Evolutionary conservation across 495 filamentous ascomycete species (phyloP).

Genomic region (Tetracladium setigerum): DNA sequence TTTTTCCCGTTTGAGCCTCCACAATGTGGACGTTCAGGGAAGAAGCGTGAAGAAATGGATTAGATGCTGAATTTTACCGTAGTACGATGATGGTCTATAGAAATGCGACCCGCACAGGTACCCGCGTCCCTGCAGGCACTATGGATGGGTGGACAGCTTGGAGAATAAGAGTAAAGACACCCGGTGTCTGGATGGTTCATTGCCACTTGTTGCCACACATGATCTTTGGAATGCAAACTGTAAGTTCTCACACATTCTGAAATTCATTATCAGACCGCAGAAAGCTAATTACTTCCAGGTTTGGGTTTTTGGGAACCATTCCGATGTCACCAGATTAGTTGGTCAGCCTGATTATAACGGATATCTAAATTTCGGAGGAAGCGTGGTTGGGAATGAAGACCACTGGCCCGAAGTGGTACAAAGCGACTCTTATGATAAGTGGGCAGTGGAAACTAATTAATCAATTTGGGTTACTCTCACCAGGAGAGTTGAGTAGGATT

Average conservation of each 20-base stretch:
- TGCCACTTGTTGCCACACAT: conserved; percentile 52
- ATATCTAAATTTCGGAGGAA: conserved; percentile 31
- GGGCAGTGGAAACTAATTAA: background rate
- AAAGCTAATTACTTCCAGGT: too few relatives aligned
- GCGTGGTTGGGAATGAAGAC: conserved; percentile 38
- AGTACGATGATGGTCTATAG: conserved; percentile 49
- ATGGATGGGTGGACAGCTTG: conserved; percentile 51
- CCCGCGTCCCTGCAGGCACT: conserved; percentile 23
- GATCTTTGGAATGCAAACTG: conserved; percentile 33
- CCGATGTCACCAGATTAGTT: conserved; percentile 32
- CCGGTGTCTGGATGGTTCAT: conserved; percentile 56
- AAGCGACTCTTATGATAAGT: background rate
- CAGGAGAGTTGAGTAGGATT: background rate
- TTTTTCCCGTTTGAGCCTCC: conserved; percentile 3
- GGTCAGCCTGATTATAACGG: conserved; percentile 29
- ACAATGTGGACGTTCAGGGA: too few relatives aligned
- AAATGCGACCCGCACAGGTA: conserved; percentile 31
- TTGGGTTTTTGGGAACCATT: conserved; percentile 42
- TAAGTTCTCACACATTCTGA: background rate
- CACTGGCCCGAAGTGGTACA: conserved; percentile 26
- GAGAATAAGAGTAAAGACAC: conserved; percentile 39
- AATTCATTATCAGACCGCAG: too few relatives aligned
- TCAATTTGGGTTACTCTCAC: background rate
- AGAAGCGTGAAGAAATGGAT: conserved; percentile 1
- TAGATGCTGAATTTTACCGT: conserved; percentile 5